Conservation (phyloP, 148 eudicot species). For the Fagopyrum tataricum region DNA sequence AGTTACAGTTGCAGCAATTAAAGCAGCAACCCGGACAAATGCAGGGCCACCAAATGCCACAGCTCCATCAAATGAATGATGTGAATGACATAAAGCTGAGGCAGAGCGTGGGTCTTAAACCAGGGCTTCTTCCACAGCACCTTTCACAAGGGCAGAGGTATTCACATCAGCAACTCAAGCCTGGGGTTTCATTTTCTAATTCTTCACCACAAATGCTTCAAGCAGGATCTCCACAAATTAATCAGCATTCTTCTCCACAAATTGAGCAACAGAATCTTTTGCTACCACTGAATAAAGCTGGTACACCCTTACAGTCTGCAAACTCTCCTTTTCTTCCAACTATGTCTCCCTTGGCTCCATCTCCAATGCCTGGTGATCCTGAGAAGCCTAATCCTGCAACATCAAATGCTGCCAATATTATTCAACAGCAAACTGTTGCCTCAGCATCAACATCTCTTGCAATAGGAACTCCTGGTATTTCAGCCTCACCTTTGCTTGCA, state of each 20-base stretch:
- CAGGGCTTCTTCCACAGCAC: conserved; percentile 64
- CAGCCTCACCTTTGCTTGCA: conserved; percentile 89
- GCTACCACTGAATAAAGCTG: conserved; percentile 42
- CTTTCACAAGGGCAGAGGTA: conserved; percentile 55
- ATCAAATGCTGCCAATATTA: conserved; percentile 48
- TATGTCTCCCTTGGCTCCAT: conserved; percentile 74
- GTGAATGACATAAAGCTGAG: conserved; percentile 56
- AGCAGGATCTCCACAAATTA: conserved; percentile 67
- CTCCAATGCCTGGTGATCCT: conserved; percentile 77
- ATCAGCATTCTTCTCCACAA: conserved; percentile 83
- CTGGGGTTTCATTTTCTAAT: conserved; percentile 53
- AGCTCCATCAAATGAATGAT: conserved; percentile 69
- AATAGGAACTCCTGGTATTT: conserved; percentile 95
- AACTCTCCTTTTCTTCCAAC: conserved; percentile 78
- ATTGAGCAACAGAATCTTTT: conserved; percentile 68
- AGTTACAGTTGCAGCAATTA: conserved; percentile 35
- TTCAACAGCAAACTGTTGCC: conserved; percentile 50
- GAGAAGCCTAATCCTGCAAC: conserved; percentile 57
- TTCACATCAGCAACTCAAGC: conserved; percentile 61
- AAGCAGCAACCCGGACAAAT: conserved; percentile 54
- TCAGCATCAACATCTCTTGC: conserved; percentile 67
- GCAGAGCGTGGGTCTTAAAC: conserved; percentile 53
- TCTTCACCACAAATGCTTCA: conserved; percentile 72
- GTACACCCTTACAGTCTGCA: conserved; percentile 80
- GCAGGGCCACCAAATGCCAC: conserved; percentile 54